These are phyloP conservation scores for Ustilago nuda DNA, from an alignment of 1,284 basidiomycete species.

Conservation along the genomic window DNA sequence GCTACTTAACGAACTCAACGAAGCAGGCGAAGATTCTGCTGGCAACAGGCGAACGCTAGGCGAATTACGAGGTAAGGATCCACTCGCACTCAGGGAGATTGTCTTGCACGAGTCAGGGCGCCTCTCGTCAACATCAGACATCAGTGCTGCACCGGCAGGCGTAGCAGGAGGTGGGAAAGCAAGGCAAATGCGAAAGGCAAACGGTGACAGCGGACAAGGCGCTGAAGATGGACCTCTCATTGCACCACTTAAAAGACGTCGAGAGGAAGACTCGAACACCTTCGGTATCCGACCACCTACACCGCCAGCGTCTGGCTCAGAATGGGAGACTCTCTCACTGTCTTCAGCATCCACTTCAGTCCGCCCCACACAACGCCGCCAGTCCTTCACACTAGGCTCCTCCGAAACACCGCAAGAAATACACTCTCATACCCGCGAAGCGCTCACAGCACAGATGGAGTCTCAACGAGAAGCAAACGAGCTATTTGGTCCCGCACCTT, in stretches of 20 bases:
- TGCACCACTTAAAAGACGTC: constrained; percentile 40
- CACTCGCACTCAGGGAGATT: constrained; percentile 46
- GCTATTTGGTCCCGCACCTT: constrained; percentile 36
- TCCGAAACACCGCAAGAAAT: constrained; percentile 29
- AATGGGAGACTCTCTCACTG: constrained; percentile 32
- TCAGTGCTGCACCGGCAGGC: constrained; percentile 29
- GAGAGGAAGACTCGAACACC: constrained; percentile 35
- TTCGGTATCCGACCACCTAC: constrained; percentile 38
- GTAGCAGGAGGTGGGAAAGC: constrained; percentile 51
- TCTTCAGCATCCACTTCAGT: constrained; percentile 26
- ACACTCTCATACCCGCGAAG: constrained; percentile 5
- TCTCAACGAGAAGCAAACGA: constrained; percentile 41
- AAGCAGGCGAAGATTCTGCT: constrained; percentile 23
- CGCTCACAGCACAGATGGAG: constrained; percentile 16
- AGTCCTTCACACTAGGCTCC: constrained; percentile 22
- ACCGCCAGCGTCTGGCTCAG: constrained; percentile 31
- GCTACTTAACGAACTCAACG: constrained; percentile 35
- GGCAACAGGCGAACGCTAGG: constrained; percentile 38
- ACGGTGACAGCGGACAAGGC: constrained; percentile 23
- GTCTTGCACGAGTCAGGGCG: constrained; percentile 40
- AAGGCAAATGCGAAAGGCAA: constrained; percentile 39
- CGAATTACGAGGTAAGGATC: constrained; percentile 54
- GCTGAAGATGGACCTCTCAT: constrained; percentile 56
- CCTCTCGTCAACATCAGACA: constrained; percentile 27
- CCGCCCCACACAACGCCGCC: constrained; percentile 10